Percentiles rank a stretch among this genome's conserved stretches.
phyloP scores from a whole-genome alignment of 1,284 basidiomycete species.

The Pterula multifida region DNA sequence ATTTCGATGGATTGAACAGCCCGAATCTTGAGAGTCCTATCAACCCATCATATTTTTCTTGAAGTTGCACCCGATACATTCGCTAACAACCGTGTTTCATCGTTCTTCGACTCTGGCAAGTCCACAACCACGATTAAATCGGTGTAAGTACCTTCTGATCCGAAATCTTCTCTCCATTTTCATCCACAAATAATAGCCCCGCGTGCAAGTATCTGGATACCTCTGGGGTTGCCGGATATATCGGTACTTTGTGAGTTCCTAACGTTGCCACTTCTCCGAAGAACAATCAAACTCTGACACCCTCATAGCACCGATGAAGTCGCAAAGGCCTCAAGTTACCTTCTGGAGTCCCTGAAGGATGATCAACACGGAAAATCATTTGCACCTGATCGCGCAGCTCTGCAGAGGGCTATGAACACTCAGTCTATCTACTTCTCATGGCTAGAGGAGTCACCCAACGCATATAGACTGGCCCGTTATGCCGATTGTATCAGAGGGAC shows the following conservation, averaged over 20 bases:
- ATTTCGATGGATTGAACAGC: background rate
- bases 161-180: slow-evolving; percentile 16
- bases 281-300: background rate
- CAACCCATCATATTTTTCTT: slow-evolving; percentile 55
- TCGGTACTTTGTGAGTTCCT: slow-evolving; percentile 33
- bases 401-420: slow-evolving; percentile 28
- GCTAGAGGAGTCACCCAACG: slow-evolving; percentile 30
- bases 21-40: slow-evolving; percentile 54
- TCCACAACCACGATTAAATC: slow-evolving; percentile 1
- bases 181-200: slow-evolving; percentile 20
- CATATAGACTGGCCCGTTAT: slow-evolving; percentile 7
- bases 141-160: background rate
- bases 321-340: slow-evolving; percentile 55
- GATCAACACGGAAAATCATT: slow-evolving; percentile 9
- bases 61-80: background rate
- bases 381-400: background rate
- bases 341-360: slow-evolving; percentile 32
- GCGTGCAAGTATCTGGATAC: slow-evolving; percentile 43
- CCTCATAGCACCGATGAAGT: slow-evolving; percentile 48
- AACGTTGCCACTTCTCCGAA: background rate
- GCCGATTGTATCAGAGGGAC: slow-evolving; percentile 8
- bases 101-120: background rate
- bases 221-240: slow-evolving; percentile 52
- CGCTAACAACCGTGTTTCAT: background rate
- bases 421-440: slow-evolving; percentile 36